Evolutionary conservation across 345 rosid genomes (phyloP).

Genomic region (Laguncularia racemosa): DNA sequence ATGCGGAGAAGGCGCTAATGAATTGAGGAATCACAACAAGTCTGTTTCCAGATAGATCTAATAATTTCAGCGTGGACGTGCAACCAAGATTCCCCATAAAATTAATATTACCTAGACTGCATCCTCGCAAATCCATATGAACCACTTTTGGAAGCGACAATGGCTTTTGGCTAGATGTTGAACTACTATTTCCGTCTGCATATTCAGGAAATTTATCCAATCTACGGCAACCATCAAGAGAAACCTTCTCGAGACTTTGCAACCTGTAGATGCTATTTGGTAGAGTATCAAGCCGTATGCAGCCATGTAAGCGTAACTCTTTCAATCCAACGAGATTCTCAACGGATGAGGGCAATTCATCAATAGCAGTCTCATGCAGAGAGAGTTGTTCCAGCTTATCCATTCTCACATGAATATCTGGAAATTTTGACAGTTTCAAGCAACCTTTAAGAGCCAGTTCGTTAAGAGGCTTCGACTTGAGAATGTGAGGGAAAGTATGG

Average conservation of each 20-base stretch:
- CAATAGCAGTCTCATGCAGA: slow-evolving; percentile 8
- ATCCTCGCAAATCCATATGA: slow-evolving; percentile 1
- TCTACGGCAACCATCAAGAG: slow-evolving; percentile 2
- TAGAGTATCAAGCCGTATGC: neutral
- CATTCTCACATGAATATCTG: slow-evolving; percentile 2
- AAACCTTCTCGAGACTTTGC: neutral
- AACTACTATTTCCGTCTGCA: neutral
- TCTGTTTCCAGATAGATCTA: slow-evolving; percentile 4
- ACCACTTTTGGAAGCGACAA: neutral
- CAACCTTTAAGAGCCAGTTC: slow-evolving; percentile 2
- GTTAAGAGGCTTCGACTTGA: slow-evolving; percentile 3
- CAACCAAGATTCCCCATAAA: slow-evolving; percentile 6
- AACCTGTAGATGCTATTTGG: slow-evolving; percentile 5
- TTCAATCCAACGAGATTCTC: neutral
- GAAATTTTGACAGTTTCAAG: slow-evolving; percentile 7
- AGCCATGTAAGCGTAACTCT: neutral
- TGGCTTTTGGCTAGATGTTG: neutral
- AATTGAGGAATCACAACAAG: slow-evolving; percentile 2
- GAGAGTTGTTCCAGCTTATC: neutral
- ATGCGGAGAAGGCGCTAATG: neutral
- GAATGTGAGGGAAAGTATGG: neutral
- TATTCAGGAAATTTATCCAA: neutral
- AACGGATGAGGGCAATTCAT: slow-evolving; percentile 3
- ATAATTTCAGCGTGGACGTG: neutral
- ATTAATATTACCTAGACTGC: slow-evolving; percentile 4